phyloP scores from a whole-genome alignment of 352 stramenopile genomes.

The Phytophthora cryptogea region DNA sequence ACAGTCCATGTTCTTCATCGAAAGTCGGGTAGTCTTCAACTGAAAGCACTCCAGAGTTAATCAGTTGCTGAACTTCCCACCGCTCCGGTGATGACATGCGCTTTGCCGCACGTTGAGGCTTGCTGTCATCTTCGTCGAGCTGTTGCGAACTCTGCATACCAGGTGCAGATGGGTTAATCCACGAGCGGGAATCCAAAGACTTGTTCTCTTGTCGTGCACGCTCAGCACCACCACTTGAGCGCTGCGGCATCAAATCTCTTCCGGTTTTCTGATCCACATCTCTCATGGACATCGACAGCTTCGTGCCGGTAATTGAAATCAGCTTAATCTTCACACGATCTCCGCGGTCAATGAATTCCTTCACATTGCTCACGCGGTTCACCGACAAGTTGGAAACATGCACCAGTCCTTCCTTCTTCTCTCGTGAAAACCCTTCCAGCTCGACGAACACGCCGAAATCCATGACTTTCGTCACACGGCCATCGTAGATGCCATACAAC shows the following conservation, averaged over 20 bases:
- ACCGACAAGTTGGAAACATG: constrained; percentile 94
- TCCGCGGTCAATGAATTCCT: constrained; percentile 85
- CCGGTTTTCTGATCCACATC: constrained; percentile 97
- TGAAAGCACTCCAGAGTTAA: constrained; percentile 97
- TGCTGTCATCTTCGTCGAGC: constrained; percentile 70
- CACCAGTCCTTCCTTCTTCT: constrained; percentile 93
- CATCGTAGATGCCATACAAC: constrained; percentile 96
- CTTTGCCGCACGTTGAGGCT: constrained; percentile 77
- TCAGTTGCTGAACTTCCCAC: constrained; percentile 98
- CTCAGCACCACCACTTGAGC: constrained; percentile 68
- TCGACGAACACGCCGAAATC: constrained; percentile 98
- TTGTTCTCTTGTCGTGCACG: constrained; percentile 55
- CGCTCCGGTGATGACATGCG: constrained; percentile 96
- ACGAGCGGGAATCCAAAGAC: constrained; percentile 64
- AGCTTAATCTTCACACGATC: constrained; percentile 97
- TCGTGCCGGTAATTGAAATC: constrained; percentile 90
- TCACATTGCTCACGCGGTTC: constrained; percentile 85
- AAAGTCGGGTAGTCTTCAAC: constrained; percentile 98
- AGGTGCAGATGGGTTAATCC: constrained; percentile 86
- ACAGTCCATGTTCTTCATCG: constrained; percentile 91
- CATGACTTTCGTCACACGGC: constrained; percentile 93
- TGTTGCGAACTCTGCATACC: constrained; percentile 74
- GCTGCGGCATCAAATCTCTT: constrained; percentile 93
- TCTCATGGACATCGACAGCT: constrained; percentile 96
- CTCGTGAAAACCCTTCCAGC: constrained; percentile 64